Evolutionary conservation across 2,329 filamentous ascomycete genomes (phyloP).

Genomic region (Alternaria tenuissima): DNA sequence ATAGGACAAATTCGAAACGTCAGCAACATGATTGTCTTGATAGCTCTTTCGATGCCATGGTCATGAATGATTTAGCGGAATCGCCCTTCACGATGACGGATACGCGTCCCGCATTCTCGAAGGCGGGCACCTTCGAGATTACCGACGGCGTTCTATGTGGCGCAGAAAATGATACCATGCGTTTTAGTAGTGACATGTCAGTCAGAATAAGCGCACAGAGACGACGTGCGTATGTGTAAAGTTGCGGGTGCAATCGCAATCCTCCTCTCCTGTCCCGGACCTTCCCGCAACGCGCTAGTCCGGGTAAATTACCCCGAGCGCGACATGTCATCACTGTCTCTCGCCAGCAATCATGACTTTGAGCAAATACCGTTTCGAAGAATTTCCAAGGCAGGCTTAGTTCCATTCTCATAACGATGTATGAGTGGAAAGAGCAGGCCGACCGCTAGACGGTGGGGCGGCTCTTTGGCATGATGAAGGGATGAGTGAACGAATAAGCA

Average conservation of each 20-base stretch:
- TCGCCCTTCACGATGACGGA: neutral
- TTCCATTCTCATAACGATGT: neutral
- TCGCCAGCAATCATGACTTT: neutral
- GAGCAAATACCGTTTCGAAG: neutral
- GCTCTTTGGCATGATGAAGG: neutral
- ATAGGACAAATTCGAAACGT: neutral
- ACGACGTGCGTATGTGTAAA: neutral
- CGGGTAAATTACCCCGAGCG: conserved; percentile 2
- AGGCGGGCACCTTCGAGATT: neutral
- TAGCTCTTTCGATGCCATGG: neutral
- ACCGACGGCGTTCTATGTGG: neutral
- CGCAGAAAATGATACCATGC: neutral
- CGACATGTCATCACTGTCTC: neutral
- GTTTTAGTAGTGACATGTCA: neutral
- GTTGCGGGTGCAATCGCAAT: neutral
- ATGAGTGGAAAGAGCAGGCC: neutral
- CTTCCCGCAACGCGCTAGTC: neutral
- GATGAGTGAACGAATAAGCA: conserved; percentile 6
- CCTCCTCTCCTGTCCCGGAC: neutral
- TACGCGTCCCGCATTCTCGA: neutral
- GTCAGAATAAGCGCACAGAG: neutral
- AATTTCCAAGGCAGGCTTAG: neutral
- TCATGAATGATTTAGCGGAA: neutral
- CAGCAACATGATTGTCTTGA: neutral
- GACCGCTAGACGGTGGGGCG: too few relatives aligned